Percentiles rank a stretch among this genome's conserved stretches.
phyloP scores from a whole-genome alignment of 179 eudicot species.

The Pouteria campechiana region DNA sequence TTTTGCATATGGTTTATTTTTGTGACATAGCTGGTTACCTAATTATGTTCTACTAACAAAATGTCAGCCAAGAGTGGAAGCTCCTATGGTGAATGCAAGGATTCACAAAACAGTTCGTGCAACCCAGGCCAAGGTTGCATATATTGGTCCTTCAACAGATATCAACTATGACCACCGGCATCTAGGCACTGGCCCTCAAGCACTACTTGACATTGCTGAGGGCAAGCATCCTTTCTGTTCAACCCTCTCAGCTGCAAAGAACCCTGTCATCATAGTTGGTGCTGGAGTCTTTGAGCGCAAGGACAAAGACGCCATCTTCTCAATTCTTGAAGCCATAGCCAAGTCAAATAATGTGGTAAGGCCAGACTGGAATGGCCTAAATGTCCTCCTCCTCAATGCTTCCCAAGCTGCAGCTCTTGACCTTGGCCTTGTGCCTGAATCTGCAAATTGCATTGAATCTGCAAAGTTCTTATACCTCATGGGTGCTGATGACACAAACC shows the following conservation, averaged over 20 bases:
- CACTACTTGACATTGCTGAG: conserved; percentile 64
- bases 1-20: not conserved
- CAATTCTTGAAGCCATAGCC: conserved; percentile 54
- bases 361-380: conserved; percentile 91
- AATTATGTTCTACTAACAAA: no score
- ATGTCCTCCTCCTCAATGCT: conserved; percentile 70
- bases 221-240: conserved; percentile 69
- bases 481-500: conserved; percentile 87
- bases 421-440: conserved; percentile 82
- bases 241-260: conserved; percentile 56
- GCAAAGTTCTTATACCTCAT: conserved; percentile 80
- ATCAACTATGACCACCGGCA: conserved; percentile 71
- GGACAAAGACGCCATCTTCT: conserved; percentile 75
- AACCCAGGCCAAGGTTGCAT: conserved; percentile 69
- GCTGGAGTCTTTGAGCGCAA: conserved; percentile 75
- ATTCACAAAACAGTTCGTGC: conserved; percentile 69
- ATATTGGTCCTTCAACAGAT: conserved; percentile 72
- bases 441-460: conserved; percentile 55
- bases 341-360: conserved; percentile 49
- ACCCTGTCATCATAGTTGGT: conserved; percentile 78
- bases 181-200: conserved; percentile 73
- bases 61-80: conserved; percentile 96
- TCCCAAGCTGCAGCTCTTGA: conserved; percentile 97
- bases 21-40: no score
- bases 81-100: conserved; percentile 97